A percentile compares a stretch with the other conserved stretches of the same genome.
phyloP scores from a whole-genome alignment of 2,329 filamentous ascomycete genomes.

The Emergomyces pasteurianus region DNA sequence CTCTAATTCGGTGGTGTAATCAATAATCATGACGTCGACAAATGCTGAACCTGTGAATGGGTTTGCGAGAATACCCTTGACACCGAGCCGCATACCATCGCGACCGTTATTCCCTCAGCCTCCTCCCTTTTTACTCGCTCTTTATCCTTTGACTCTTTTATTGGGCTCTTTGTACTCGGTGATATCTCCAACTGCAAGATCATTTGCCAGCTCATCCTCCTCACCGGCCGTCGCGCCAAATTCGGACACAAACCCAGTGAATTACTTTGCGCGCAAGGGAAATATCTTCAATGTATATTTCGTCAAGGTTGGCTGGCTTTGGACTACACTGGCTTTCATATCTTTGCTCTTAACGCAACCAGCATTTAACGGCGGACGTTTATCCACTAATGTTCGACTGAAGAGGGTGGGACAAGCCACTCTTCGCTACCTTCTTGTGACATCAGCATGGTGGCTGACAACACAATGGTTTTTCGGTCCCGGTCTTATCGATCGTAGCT shows the following conservation, averaged over 20 bases:
- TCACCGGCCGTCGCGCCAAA: constrained; percentile 2
- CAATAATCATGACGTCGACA: background rate
- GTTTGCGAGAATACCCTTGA: background rate
- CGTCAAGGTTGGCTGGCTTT: constrained; percentile 91
- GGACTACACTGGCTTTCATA: constrained; percentile 66
- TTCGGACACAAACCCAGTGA: constrained; percentile 15
- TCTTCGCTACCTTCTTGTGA: constrained; percentile 59
- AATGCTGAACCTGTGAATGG: background rate
- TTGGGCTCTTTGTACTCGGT: constrained; percentile 72
- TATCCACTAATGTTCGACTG: constrained; percentile 21
- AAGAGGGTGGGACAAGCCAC: constrained; percentile 46
- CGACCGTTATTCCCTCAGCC: constrained; percentile 21
- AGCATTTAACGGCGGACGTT: constrained; percentile 35
- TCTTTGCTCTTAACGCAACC: constrained; percentile 60
- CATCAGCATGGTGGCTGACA: constrained; percentile 67
- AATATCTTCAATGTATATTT: constrained; percentile 90
- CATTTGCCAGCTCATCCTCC: constrained; percentile 47
- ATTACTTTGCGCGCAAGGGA: constrained; percentile 86
- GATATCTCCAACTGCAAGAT: constrained; percentile 58
- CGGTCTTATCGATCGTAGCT: constrained; percentile 77
- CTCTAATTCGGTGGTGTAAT: background rate
- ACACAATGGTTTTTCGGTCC: constrained; percentile 98
- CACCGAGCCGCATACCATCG: background rate
- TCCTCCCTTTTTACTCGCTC: constrained; percentile 51
- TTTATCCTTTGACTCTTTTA: constrained; percentile 68